phyloP scores from a whole-genome alignment of 805 yeast genomes.

The Ogataea neopini region DNA sequence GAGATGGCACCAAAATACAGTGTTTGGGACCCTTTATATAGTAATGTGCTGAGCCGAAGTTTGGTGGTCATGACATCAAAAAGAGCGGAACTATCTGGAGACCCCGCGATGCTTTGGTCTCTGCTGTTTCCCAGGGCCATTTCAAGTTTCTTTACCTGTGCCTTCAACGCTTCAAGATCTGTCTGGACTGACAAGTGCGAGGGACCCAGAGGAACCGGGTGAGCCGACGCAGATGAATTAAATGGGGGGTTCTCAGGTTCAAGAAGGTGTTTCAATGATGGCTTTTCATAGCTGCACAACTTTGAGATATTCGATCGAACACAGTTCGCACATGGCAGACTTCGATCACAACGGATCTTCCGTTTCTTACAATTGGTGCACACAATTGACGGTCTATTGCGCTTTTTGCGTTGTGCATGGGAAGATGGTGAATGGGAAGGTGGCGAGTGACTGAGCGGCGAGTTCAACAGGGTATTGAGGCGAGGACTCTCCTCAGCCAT shows the following conservation, averaged over 20 bases:
- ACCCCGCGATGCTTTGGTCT: neutral
- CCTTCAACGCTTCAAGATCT: slow-evolving; percentile 16
- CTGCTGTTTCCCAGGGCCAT: slow-evolving; percentile 2
- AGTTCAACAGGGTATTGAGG: no score
- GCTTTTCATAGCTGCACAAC: slow-evolving; percentile 27
- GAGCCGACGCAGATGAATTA: no score
- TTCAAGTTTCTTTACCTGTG: slow-evolving; percentile 14
- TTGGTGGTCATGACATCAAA: slow-evolving; percentile 10
- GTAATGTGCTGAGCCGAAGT: slow-evolving; percentile 12
- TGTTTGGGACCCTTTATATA: slow-evolving; percentile 16
- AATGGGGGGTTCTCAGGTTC: neutral
- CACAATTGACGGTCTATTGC: slow-evolving; percentile 49
- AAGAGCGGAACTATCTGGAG: neutral
- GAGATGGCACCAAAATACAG: slow-evolving; percentile 19
- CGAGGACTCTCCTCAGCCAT: no score
- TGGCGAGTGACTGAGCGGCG: no score
- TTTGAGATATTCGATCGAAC: slow-evolving; percentile 20
- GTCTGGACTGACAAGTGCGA: slow-evolving; percentile 12
- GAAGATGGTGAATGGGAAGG: no score
- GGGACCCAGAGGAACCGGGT: no score
- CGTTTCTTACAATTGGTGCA: slow-evolving; percentile 33
- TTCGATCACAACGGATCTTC: slow-evolving; percentile 35
- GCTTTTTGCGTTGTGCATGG: slow-evolving; percentile 33
- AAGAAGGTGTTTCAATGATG: slow-evolving; percentile 6
- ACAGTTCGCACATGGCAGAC: slow-evolving; percentile 34